Evolutionary conservation across 2,329 filamentous ascomycete genomes (phyloP).

Genomic region (Thielaviopsis cerberus): DNA sequence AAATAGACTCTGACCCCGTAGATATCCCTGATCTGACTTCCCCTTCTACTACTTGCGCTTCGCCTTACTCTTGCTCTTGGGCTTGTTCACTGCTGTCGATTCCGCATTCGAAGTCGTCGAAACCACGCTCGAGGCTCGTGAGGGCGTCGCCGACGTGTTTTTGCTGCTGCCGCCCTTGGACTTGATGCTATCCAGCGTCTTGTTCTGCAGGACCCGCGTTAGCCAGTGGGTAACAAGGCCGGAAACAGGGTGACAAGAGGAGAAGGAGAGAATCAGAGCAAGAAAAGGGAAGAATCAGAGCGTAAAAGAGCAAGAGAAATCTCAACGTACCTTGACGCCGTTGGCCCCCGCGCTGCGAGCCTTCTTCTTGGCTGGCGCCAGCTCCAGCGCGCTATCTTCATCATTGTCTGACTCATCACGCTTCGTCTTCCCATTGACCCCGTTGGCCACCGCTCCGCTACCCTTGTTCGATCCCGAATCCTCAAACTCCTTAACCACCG

Average conservation of each 20-base stretch:
- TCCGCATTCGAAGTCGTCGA: constrained; percentile 42
- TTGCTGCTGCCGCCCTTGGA: constrained; percentile 44
- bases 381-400: constrained; percentile 60
- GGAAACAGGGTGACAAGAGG: neutral
- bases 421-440: constrained; percentile 48
- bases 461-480: constrained; percentile 32
- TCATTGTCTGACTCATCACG: constrained; percentile 74
- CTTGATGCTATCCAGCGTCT: constrained; percentile 79
- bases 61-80: constrained; percentile 34
- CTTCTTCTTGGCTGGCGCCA: constrained; percentile 87
- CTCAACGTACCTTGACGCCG: constrained; percentile 55
- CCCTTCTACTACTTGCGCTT: constrained; percentile 24
- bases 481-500: constrained; percentile 88
- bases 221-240: neutral
- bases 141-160: constrained; percentile 56
- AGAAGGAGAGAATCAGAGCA: neutral
- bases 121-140: constrained; percentile 71
- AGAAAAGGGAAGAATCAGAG: neutral
- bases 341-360: constrained; percentile 41
- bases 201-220: constrained; percentile 45
- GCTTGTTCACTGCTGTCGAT: constrained; percentile 20
- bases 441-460: constrained; percentile 24
- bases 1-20: neutral
- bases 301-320: neutral
- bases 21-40: neutral